A percentile compares a stretch with the other conserved stretches of the same genome.
phyloP scores from a whole-genome alignment of 2,329 filamentous ascomycete species.

The Pseudopithomyces chartarum region DNA sequence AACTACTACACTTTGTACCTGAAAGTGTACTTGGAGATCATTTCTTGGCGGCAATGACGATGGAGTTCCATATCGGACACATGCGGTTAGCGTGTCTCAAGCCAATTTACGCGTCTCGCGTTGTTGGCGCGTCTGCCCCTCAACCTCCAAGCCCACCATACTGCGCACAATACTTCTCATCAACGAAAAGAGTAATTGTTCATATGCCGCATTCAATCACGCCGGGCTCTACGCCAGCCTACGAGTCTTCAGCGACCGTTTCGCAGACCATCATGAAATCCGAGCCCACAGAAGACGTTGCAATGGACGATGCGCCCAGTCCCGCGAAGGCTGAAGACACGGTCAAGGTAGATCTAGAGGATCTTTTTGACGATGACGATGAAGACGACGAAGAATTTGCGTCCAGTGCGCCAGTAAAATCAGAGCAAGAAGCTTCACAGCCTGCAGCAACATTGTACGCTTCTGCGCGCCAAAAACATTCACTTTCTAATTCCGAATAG shows the following conservation, averaged over 20 bases:
- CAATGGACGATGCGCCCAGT: constrained; percentile 37
- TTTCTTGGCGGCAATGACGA: constrained; percentile 15
- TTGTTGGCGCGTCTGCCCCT: not conserved
- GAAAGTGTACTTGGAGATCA: constrained; percentile 8
- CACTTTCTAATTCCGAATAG: constrained; percentile 27
- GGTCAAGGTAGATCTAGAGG: constrained; percentile 55
- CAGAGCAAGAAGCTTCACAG: constrained; percentile 46
- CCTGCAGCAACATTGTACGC: constrained; percentile 47
- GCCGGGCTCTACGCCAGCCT: constrained; percentile 44
- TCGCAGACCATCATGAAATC: constrained; percentile 47
- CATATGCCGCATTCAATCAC: constrained; percentile 56
- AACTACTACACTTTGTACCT: not conserved
- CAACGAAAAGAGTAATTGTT: not conserved
- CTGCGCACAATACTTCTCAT: not conserved
- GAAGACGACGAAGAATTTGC: constrained; percentile 63
- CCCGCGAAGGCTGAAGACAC: constrained; percentile 32
- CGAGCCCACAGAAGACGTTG: constrained; percentile 29
- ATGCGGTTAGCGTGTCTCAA: not conserved
- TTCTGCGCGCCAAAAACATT: constrained; percentile 3
- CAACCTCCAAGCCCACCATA: not conserved
- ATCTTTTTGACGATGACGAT: constrained; percentile 62
- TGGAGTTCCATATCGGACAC: not conserved
- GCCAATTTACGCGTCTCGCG: constrained; percentile 6
- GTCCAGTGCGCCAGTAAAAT: constrained; percentile 57
- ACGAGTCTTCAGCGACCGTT: constrained; percentile 39